phyloP scores from a whole-genome alignment of 495 filamentous ascomycete species.

The Coniosporium apollinis region DNA sequence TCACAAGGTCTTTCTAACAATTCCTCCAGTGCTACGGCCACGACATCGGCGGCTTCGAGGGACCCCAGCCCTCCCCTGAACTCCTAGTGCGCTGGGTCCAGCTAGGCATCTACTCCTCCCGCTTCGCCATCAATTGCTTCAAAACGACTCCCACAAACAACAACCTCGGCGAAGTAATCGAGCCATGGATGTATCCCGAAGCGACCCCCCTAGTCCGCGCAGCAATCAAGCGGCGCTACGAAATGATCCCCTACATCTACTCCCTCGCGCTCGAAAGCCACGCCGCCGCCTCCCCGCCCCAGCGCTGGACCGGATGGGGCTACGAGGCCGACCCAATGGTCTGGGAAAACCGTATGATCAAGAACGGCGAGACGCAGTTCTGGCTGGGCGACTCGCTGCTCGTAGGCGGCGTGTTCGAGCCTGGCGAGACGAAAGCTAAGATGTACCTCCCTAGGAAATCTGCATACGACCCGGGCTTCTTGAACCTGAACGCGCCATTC shows the following conservation, averaged over 20 bases:
- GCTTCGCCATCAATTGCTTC: slow-evolving; percentile 61
- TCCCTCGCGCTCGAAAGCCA: slow-evolving; percentile 43
- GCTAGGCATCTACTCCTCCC: slow-evolving; percentile 47
- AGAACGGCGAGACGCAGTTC: slow-evolving; percentile 44
- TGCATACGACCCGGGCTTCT: slow-evolving; percentile 32
- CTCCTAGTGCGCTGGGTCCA: slow-evolving; percentile 56
- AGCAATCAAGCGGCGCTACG: slow-evolving; percentile 50
- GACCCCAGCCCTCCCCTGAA: slow-evolving; percentile 48
- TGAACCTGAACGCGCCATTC: slow-evolving; percentile 45
- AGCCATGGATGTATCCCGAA: slow-evolving; percentile 56
- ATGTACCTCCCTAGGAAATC: slow-evolving; percentile 41
- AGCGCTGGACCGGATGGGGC: slow-evolving; percentile 53
- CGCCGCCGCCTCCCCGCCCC: slow-evolving; percentile 37
- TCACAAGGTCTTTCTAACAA: too few relatives aligned
- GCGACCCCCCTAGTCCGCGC: slow-evolving; percentile 40
- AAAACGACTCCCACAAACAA: slow-evolving; percentile 47
- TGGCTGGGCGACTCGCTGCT: slow-evolving; percentile 54
- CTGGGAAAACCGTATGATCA: slow-evolving; percentile 35
- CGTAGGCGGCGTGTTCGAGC: slow-evolving; percentile 47
- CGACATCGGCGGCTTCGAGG: slow-evolving; percentile 59
- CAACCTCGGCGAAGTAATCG: slow-evolving; percentile 48
- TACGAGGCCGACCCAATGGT: slow-evolving; percentile 46
- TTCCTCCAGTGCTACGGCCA: slow-evolving; percentile 51
- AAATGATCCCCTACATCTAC: slow-evolving; percentile 53
- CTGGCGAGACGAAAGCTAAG: slow-evolving; percentile 31